Evolutionary conservation across 495 filamentous ascomycete genomes (phyloP), one percentile per base, ranked within the genome.

Genomic region (Thozetella sp.): DNA sequence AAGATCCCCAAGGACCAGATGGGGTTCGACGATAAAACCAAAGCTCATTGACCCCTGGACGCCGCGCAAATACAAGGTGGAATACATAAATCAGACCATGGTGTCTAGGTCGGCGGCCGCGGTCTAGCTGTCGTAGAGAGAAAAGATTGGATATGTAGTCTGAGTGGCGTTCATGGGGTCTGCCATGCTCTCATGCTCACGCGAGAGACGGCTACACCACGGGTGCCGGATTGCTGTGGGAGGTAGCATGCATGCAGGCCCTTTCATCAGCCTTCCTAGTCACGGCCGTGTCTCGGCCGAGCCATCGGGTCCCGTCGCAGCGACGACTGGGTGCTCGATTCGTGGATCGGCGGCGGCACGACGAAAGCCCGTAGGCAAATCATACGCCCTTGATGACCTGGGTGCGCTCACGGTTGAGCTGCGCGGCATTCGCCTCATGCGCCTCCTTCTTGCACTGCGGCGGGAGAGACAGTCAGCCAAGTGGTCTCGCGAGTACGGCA

Each of bases 321-420:
- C 30, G 30, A 37, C 30, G 30, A 19, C 43, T 20, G n/a, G 9
- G 20, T 19, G 4, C 10, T 11, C 11, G 20, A 48, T 19, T 3
- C 20, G 43, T 20, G 11, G n/a, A 20, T 48, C 43, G 43, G 22
- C 34, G 22, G 37, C 15, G 23, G 54, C 22, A 37, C 22, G 22
- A 20, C 10, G 9, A 15, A 25, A 15, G 50, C 19, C 19, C 46
- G 30, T 30, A 23, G 43, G 25, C 37, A 25, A 6, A 11, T 66
- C 77, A 82, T 58, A 80, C 78, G 53, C 76, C 78, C 60, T 73
- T 76, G 74, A 82, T 80, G 65, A 80, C 77, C 25, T 78, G 76
- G 17, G 95, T 99, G 59, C 93, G 82, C 81, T 98, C 94, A 45
- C 86, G 84, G 72, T 97, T 92, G 70, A 98, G 78, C 81, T 95